Evolutionary conservation across 345 rosid genomes (phyloP).

Genomic region (Gossypium ekmanianum): DNA sequence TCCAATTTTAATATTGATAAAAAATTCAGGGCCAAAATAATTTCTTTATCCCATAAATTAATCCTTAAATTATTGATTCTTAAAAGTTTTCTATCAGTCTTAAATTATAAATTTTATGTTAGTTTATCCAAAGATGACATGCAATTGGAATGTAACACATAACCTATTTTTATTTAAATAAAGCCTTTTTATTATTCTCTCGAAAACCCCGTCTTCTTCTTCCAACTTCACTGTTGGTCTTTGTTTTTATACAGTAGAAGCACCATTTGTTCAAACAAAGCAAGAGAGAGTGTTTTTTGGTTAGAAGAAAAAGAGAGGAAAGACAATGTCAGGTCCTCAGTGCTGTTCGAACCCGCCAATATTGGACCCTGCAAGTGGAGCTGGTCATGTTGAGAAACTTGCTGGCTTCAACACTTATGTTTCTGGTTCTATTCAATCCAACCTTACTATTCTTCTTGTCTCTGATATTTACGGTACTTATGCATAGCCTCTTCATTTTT

Average conservation of each 20-base stretch:
- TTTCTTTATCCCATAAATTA: too few species aligned
- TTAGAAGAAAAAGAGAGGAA: not conserved
- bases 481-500: not conserved
- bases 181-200: not conserved
- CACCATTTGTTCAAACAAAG: not conserved
- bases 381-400: constrained; percentile 54
- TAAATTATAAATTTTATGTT: too few species aligned
- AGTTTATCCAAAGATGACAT: too few species aligned
- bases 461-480: constrained; percentile 58
- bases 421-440: constrained; percentile 54
- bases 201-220: not conserved
- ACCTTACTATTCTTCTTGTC: constrained; percentile 52
- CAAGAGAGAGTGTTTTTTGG: not conserved
- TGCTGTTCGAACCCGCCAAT: constrained; percentile 73
- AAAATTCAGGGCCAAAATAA: too few species aligned
- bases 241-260: not conserved
- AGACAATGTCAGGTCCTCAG: constrained; percentile 57
- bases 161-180: too few species aligned
- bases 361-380: constrained; percentile 42
- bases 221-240: not conserved
- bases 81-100: too few species aligned
- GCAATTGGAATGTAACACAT: too few species aligned
- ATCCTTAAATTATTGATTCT: too few species aligned
- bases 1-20: too few species aligned
- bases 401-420: constrained; percentile 67